phyloP scores from a whole-genome alignment of 176 grass and related monocot species.

The Ensete glaucum region DNA sequence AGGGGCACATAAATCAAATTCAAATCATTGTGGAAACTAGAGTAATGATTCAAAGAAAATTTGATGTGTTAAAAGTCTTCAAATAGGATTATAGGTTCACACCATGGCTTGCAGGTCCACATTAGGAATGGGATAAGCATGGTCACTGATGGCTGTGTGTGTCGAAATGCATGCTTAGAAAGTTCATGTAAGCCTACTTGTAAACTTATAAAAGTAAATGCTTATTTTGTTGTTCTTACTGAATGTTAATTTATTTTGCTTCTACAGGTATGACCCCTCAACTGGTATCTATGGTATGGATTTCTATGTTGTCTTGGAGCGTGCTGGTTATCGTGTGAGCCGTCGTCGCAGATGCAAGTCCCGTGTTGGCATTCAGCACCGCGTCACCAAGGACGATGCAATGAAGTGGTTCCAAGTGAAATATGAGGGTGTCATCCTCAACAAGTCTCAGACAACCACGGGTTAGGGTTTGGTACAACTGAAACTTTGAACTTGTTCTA shows the following conservation, averaged over 20 bases:
- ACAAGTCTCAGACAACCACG: conserved; percentile 1
- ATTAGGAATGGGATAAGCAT: no score
- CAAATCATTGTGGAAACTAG: no score
- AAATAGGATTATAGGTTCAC: no score
- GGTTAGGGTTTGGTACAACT: not conserved
- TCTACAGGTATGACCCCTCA: conserved; percentile 6
- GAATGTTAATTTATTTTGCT: not conserved
- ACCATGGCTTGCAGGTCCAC: no score
- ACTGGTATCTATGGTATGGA: conserved; percentile 16
- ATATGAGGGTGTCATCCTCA: conserved; percentile 13
- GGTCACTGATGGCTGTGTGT: no score
- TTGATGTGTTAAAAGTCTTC: no score
- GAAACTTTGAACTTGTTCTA: not conserved
- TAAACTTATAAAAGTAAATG: not conserved
- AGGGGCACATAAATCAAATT: no score
- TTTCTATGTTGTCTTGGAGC: conserved; percentile 11
- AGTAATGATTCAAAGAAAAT: no score
- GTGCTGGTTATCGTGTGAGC: not conserved
- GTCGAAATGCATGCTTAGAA: no score
- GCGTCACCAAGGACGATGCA: conserved; percentile 9
- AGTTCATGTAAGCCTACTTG: no score
- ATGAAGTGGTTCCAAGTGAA: conserved; percentile 18
- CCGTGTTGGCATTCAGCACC: conserved; percentile 8
- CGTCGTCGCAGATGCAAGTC: conserved; percentile 7
- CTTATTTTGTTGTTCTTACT: not conserved